Percentiles rank a stretch among this genome's conserved stretches.
phyloP scores from a whole-genome alignment of 305 asterid genomes.

The Plantago coronopus region DNA sequence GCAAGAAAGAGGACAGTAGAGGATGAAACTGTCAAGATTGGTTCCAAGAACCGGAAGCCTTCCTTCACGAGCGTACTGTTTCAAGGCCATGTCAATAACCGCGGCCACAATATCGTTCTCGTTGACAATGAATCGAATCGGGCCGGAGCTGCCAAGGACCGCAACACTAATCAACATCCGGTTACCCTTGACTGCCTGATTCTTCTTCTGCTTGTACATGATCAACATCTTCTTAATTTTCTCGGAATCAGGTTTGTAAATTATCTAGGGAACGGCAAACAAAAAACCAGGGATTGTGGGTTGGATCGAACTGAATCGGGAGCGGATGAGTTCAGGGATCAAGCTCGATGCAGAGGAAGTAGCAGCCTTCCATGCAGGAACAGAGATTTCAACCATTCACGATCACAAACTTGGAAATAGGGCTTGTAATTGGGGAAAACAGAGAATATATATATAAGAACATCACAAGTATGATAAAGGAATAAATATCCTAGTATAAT shows the following conservation, averaged over 20 bases:
- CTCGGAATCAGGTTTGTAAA: constrained; percentile 3
- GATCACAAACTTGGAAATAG: constrained; percentile 45
- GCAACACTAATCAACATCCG: constrained; percentile 76
- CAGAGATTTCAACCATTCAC: constrained; percentile 97
- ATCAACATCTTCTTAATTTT: constrained; percentile 47
- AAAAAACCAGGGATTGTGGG: no score
- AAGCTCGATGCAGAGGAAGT: constrained; percentile 88
- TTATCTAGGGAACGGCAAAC: not conserved
- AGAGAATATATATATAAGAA: no score
- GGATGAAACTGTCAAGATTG: constrained; percentile 56
- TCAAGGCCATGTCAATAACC: constrained; percentile 72
- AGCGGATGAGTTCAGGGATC: constrained; percentile 50
- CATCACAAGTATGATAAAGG: no score
- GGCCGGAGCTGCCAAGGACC: constrained; percentile 86
- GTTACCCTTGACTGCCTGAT: constrained; percentile 44
- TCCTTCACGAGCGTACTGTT: constrained; percentile 86
- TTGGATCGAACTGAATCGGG: not conserved
- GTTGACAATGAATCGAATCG: constrained; percentile 79
- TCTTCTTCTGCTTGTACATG: constrained; percentile 78
- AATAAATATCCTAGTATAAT: no score
- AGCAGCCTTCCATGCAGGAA: constrained; percentile 95
- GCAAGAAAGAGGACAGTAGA: constrained; percentile 66
- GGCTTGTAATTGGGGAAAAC: no score
- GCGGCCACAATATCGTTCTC: constrained; percentile 77
- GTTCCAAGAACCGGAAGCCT: constrained; percentile 86